These are phyloP conservation scores for Crotalaria pallida DNA, from an alignment of 306 rosid species.

Conservation along the genomic window DNA sequence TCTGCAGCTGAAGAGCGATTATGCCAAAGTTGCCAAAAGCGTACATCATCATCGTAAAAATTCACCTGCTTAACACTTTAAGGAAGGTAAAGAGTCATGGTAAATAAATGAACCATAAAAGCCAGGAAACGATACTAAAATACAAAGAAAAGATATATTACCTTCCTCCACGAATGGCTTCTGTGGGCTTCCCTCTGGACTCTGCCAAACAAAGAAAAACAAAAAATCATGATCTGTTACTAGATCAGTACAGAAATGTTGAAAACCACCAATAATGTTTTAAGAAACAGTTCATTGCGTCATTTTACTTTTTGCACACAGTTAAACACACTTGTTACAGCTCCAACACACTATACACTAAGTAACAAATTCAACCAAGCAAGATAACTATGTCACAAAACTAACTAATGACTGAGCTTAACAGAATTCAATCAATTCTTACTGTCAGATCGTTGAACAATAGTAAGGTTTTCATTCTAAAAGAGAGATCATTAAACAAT, in stretches of 20 bases:
- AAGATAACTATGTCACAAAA: neutral
- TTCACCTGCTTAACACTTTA: constrained; percentile 92
- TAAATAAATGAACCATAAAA: constrained; percentile 24
- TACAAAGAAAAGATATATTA: constrained; percentile 28
- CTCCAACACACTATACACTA: constrained; percentile 1
- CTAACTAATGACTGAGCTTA: neutral
- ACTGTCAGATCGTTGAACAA: neutral
- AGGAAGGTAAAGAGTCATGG: constrained; percentile 19
- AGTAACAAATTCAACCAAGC: neutral
- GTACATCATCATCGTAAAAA: constrained; percentile 90
- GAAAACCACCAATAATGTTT: neutral
- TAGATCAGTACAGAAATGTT: constrained; percentile 4
- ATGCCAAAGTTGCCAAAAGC: constrained; percentile 95
- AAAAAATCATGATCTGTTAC: neutral
- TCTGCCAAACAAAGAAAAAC: constrained; percentile 44
- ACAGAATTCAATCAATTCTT: constrained; percentile 1
- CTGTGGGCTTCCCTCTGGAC: constrained; percentile 82
- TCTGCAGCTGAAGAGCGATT: constrained; percentile 94
- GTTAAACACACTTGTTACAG: neutral
- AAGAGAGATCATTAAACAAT: neutral
- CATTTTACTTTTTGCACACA: constrained; percentile 3
- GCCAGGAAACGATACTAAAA: neutral
- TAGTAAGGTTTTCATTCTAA: neutral
- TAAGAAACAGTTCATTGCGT: neutral
- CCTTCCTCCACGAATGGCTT: constrained; percentile 99